Evolutionary conservation across 2,329 filamentous ascomycete genomes (phyloP).

Genomic region (Sphaerulina populicola): DNA sequence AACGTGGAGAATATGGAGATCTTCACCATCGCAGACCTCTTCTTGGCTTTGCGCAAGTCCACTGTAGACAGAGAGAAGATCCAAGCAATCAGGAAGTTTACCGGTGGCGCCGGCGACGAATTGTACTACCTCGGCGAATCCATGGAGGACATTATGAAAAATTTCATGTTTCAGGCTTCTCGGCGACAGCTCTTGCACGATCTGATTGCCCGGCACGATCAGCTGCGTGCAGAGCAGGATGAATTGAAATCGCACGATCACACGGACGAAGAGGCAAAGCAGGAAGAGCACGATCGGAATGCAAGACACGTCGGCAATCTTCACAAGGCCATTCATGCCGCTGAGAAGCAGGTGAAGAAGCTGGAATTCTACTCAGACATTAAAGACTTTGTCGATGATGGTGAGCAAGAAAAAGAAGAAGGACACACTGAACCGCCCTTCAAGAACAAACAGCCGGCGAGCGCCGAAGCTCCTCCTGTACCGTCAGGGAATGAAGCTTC

Average conservation of each 20-base stretch:
- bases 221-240: constrained; percentile 44
- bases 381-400: constrained; percentile 33
- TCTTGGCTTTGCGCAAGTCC: constrained; percentile 58
- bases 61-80: constrained; percentile 88
- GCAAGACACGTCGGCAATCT: constrained; percentile 56
- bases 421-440: constrained; percentile 19
- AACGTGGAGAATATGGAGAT: constrained; percentile 48
- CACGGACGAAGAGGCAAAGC: constrained; percentile 37
- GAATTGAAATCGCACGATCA: constrained; percentile 36
- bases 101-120: constrained; percentile 68
- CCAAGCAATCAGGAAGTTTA: constrained; percentile 70
- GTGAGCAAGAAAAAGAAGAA: constrained; percentile 8
- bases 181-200: constrained; percentile 65
- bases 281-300: constrained; percentile 34
- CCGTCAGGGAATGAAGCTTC: no score
- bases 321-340: constrained; percentile 63
- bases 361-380: constrained; percentile 81
- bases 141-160: constrained; percentile 77
- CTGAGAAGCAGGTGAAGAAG: constrained; percentile 69
- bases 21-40: constrained; percentile 58
- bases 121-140: constrained; percentile 62
- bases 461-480: constrained; percentile 6
- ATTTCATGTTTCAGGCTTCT: constrained; percentile 84
- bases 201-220: constrained; percentile 55
- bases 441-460: constrained; percentile 20